Evolutionary conservation across 2,329 filamentous ascomycete species (phyloP).

Genomic region (Colletotrichum sansevieriae): DNA sequence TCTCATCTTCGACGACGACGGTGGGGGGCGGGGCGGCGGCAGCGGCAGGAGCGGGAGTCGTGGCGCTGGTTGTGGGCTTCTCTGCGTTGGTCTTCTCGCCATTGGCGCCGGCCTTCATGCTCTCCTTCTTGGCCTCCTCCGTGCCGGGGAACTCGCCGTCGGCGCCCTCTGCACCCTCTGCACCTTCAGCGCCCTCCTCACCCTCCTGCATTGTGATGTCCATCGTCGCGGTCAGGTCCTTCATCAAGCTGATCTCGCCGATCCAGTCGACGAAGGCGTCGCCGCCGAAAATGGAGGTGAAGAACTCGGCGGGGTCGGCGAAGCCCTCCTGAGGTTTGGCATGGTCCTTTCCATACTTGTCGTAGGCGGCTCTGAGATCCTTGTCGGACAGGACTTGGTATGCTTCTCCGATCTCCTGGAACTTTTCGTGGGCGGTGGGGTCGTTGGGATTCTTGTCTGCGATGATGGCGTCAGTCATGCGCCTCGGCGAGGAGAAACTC

Average conservation of each 20-base stretch:
- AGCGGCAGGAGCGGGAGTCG: conserved; percentile 26
- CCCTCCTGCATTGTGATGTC: conserved; percentile 91
- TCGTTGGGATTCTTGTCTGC: conserved; percentile 98
- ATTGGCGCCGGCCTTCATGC: conserved; percentile 58
- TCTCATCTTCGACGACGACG: conserved; percentile 58
- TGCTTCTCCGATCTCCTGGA: conserved; percentile 85
- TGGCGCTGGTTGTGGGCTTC: conserved; percentile 46
- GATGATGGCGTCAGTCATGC: conserved; percentile 33
- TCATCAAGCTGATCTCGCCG: conserved; percentile 98
- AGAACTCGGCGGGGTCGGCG: conserved; percentile 96
- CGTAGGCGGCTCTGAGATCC: conserved; percentile 90
- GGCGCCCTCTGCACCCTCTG: conserved; percentile 60
- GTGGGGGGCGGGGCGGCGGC: conserved; percentile 49
- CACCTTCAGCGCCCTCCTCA: conserved; percentile 74
- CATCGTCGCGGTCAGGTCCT: conserved; percentile 97
- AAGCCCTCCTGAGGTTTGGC: conserved; percentile 93
- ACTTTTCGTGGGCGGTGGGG: conserved; percentile 91
- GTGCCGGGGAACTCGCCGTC: conserved; percentile 69
- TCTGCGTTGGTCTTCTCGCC: conserved; percentile 47
- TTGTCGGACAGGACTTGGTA: conserved; percentile 88
- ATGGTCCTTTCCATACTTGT: conserved; percentile 96
- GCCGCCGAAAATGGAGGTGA: conserved; percentile 97
- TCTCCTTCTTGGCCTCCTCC: conserved; percentile 69
- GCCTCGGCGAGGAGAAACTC: conserved; percentile 6
- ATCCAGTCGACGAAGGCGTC: conserved; percentile 97